These are phyloP conservation scores for Xylaria curta DNA, from an alignment of 495 filamentous ascomycete species.

Conservation along the genomic window DNA sequence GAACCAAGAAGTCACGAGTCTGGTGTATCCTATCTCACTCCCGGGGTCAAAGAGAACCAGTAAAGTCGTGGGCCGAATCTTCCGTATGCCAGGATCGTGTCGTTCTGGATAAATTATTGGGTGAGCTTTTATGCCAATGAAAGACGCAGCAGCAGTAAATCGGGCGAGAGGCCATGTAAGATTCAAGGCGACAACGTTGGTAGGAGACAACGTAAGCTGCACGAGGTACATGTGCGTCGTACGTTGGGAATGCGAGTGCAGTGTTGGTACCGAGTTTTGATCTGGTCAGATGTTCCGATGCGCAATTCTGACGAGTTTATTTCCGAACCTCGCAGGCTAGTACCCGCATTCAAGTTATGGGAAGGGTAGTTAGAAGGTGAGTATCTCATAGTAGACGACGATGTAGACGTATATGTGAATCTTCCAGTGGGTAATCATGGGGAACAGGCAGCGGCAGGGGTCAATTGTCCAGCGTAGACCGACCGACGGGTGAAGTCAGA, in stretches of 20 bases:
- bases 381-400: constrained; percentile 4
- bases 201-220: background rate
- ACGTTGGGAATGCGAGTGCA: background rate
- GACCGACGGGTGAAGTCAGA: constrained; percentile 18
- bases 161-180: constrained; percentile 1
- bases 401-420: background rate
- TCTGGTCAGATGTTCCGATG: constrained; percentile 11
- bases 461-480: background rate
- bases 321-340: constrained; percentile 4
- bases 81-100: background rate
- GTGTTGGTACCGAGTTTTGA: constrained; percentile 3
- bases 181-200: constrained; percentile 14
- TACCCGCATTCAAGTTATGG: constrained; percentile 1
- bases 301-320: background rate
- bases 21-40: background rate
- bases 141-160: background rate
- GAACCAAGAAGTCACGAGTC: background rate
- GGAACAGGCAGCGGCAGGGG: background rate
- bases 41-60: background rate
- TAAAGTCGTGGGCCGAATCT: background rate
- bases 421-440: background rate
- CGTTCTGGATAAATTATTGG: background rate
- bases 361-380: background rate
- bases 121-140: background rate
- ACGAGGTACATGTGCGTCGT: constrained; percentile 17